These are phyloP conservation scores for Colletotrichum sojae DNA, from an alignment of 2,329 filamentous ascomycete genomes.

Conservation along the genomic window DNA sequence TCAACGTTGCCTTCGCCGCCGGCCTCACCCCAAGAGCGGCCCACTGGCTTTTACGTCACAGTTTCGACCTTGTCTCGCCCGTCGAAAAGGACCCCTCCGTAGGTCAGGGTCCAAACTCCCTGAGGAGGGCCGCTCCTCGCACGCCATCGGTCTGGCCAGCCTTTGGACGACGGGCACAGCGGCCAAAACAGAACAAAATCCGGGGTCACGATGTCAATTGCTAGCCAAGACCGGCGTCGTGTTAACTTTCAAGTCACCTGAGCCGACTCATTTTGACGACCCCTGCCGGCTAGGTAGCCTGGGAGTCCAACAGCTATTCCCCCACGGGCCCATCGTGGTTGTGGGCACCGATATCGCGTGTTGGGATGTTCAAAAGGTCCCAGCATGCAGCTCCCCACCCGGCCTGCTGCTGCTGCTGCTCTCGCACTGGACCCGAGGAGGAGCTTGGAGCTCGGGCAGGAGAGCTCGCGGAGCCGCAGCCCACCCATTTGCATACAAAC, in stretches of 20 bases:
- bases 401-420: slow-evolving; percentile 24
- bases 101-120: slow-evolving; percentile 17
- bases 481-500: slow-evolving; percentile 10
- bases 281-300: slow-evolving; percentile 16
- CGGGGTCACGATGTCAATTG: slow-evolving; percentile 29
- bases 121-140: slow-evolving; percentile 25
- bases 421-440: slow-evolving; percentile 7
- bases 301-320: slow-evolving; percentile 16
- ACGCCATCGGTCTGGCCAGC: slow-evolving; percentile 33
- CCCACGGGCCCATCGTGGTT: slow-evolving; percentile 36
- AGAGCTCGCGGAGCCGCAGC: slow-evolving; percentile 29
- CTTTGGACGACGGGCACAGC: not conserved
- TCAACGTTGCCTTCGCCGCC: slow-evolving; percentile 18
- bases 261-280: slow-evolving; percentile 30
- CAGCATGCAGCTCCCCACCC: slow-evolving; percentile 3
- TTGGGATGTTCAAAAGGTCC: slow-evolving; percentile 26
- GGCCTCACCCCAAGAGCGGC: slow-evolving; percentile 18
- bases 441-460: slow-evolving; percentile 6
- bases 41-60: slow-evolving; percentile 39
- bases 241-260: slow-evolving; percentile 38
- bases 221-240: slow-evolving; percentile 27
- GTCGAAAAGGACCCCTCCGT: slow-evolving; percentile 7
- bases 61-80: slow-evolving; percentile 21
- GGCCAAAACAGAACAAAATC: slow-evolving; percentile 27
- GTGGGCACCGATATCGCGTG: slow-evolving; percentile 35